These are phyloP conservation scores for Ilyonectria destructans DNA, from an alignment of 2,329 filamentous ascomycete genomes.

Conservation along the genomic window DNA sequence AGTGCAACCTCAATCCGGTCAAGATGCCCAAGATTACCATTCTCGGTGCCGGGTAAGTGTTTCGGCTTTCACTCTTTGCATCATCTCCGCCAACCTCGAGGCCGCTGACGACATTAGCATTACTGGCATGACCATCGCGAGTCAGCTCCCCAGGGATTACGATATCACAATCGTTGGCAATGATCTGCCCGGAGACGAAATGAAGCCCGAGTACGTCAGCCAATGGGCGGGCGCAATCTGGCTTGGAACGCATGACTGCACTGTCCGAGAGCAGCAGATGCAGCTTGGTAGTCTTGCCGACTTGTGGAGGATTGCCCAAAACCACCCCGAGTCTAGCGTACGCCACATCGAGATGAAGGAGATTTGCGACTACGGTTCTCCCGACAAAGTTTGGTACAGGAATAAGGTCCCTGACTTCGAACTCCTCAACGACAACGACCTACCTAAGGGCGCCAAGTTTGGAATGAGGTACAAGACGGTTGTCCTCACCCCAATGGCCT, in stretches of 20 bases:
- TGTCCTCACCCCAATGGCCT: conserved; percentile 27
- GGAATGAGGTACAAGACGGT: conserved; percentile 21
- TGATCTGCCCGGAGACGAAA: conserved; percentile 18
- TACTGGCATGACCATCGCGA: conserved; percentile 22
- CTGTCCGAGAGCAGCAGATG: conserved; percentile 15
- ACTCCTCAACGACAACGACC: conserved; percentile 7
- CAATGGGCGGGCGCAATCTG: conserved; percentile 24
- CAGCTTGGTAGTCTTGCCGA: conserved; percentile 15
- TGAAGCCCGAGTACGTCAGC: conserved; percentile 15
- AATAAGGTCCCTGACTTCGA: conserved; percentile 26
- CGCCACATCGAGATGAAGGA: conserved; percentile 24
- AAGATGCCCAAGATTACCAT: not conserved
- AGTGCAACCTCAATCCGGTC: not conserved
- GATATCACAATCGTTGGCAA: conserved; percentile 21
- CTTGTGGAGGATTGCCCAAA: conserved; percentile 11
- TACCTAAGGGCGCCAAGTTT: conserved; percentile 18
- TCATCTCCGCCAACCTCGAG: not conserved
- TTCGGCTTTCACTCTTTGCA: not conserved
- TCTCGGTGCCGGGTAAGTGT: not conserved
- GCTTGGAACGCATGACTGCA: conserved; percentile 6
- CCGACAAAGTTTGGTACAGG: conserved; percentile 30
- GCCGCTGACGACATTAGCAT: conserved; percentile 12
- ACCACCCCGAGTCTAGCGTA: conserved; percentile 24
- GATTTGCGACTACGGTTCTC: conserved; percentile 16
- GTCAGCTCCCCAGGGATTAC: conserved; percentile 12